Percentiles rank a stretch among this genome's conserved stretches.
phyloP scores from a whole-genome alignment of 2,329 filamentous ascomycete species.

The Curvularia verruculosa region DNA sequence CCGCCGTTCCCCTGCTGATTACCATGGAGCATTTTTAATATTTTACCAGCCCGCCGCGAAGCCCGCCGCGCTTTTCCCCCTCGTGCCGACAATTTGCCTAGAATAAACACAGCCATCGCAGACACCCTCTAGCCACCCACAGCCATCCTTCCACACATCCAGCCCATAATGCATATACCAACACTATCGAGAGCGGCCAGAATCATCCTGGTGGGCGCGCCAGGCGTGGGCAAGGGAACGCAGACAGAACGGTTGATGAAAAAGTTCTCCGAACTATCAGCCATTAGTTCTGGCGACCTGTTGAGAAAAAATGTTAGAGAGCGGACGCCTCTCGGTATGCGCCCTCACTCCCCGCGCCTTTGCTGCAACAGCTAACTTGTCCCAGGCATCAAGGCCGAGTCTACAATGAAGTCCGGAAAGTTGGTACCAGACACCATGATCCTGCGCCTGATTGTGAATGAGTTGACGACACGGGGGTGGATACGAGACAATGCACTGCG shows the following conservation, averaged over 20 bases:
- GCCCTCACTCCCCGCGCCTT: slow-evolving; percentile 8
- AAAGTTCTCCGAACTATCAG: slow-evolving; percentile 85
- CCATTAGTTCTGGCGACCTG: slow-evolving; percentile 93
- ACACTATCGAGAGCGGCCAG: slow-evolving; percentile 71
- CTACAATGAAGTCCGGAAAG: slow-evolving; percentile 82
- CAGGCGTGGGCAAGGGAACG: slow-evolving; percentile 96
- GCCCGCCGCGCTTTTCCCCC: slow-evolving; percentile 35
- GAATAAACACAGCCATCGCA: slow-evolving; percentile 9
- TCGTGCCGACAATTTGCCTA: slow-evolving; percentile 14
- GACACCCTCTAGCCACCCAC: slow-evolving; percentile 1
- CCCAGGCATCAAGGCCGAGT: slow-evolving; percentile 86
- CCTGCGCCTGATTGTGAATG: slow-evolving; percentile 87
- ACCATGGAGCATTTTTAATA: slow-evolving; percentile 32
- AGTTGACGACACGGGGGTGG: slow-evolving; percentile 86
- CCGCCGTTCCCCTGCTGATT: slow-evolving; percentile 2
- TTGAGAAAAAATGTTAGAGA: slow-evolving; percentile 91
- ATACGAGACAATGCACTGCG: slow-evolving; percentile 61
- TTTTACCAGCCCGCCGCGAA: slow-evolving; percentile 23
- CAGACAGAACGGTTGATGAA: slow-evolving; percentile 88
- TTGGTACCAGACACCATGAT: slow-evolving; percentile 94
- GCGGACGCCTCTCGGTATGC: slow-evolving; percentile 79
- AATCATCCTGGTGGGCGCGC: slow-evolving; percentile 92
- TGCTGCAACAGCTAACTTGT: slow-evolving; percentile 22
- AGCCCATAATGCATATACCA: slow-evolving; percentile 29
- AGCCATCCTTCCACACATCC: neutral